These are phyloP conservation scores for Nannochloropsis oceanica DNA, from an alignment of 108 stramenopile species.

Conservation along the genomic window DNA sequence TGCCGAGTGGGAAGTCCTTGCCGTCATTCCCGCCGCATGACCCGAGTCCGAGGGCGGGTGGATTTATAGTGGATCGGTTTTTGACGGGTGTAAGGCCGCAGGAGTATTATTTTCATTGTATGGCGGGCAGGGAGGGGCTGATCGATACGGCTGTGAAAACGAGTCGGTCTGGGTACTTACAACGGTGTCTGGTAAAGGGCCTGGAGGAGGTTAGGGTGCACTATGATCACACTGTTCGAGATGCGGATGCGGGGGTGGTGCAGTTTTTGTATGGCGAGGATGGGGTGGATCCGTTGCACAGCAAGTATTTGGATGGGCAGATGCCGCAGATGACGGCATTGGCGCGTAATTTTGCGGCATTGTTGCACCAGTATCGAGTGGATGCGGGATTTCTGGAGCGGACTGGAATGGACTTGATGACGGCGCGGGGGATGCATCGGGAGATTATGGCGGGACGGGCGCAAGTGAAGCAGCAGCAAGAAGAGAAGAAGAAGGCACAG, in stretches of 20 bases:
- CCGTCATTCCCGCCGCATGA: conserved; percentile 94
- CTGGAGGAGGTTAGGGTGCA: conserved; percentile 58
- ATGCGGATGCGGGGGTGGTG: conserved; percentile 87
- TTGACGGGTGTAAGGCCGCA: conserved; percentile 86
- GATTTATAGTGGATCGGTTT: conserved; percentile 95
- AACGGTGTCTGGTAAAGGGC: conserved; percentile 86
- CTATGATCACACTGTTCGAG: conserved; percentile 94
- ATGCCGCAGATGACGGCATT: not conserved
- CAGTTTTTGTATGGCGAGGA: conserved; percentile 99
- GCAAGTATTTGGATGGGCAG: conserved; percentile 48
- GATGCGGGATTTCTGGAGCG: not conserved
- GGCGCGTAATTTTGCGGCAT: not conserved
- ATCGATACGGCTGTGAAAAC: conserved; percentile 93
- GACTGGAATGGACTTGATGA: not conserved
- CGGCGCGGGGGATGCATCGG: not conserved
- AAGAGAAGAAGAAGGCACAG: not conserved
- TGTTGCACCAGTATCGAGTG: conserved; percentile 4
- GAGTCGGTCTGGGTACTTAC: conserved; percentile 92
- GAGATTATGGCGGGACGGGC: not conserved
- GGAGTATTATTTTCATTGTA: conserved; percentile 99
- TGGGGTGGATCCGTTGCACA: conserved; percentile 80
- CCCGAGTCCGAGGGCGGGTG: conserved; percentile 89
- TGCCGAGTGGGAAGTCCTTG: conserved; percentile 86
- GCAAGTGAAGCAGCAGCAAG: not conserved
- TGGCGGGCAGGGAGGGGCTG: conserved; percentile 95